Conservation (phyloP, 768 basidiomycete genomes). For the Myochromella boudieri region DNA sequence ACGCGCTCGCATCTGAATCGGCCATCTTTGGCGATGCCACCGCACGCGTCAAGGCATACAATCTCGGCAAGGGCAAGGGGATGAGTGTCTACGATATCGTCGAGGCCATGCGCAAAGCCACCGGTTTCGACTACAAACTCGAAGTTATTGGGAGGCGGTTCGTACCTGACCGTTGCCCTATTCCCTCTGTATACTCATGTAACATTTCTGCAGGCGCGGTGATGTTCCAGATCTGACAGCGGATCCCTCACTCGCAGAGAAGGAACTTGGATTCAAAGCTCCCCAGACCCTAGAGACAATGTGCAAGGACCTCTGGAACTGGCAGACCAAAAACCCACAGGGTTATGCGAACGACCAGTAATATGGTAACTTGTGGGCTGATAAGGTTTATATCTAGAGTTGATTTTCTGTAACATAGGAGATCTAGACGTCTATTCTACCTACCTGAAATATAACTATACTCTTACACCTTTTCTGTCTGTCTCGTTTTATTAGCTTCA, state of each 20-base stretch:
- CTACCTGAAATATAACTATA: too few relatives aligned
- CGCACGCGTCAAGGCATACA: conserved; percentile 88
- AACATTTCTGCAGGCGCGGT: conserved; percentile 59
- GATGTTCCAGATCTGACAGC: conserved; percentile 98
- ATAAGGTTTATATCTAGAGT: too few relatives aligned
- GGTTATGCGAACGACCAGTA: conserved; percentile 55
- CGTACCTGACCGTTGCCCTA: conserved; percentile 24
- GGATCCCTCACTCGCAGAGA: conserved; percentile 86
- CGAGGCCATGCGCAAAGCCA: conserved; percentile 91
- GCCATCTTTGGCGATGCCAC: conserved; percentile 55
- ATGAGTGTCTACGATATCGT: conserved; percentile 93
- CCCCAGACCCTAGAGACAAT: conserved; percentile 80
- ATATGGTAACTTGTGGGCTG: too few relatives aligned
- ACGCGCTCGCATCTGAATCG: conserved; percentile 69
- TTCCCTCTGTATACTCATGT: background rate
- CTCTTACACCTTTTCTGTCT: too few relatives aligned
- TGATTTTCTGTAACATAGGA: too few relatives aligned
- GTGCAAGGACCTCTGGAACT: conserved; percentile 98
- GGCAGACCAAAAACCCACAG: conserved; percentile 90
- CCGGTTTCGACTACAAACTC: conserved; percentile 84
- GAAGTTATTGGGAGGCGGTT: conserved; percentile 91
- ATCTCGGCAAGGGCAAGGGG: conserved; percentile 91
- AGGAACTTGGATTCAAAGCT: conserved; percentile 92
- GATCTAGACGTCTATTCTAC: too few relatives aligned
- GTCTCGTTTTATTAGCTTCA: too few relatives aligned